Percentiles rank a stretch among this genome's conserved stretches.
These are phyloP conservation scores for Candida verbasci DNA, from an alignment of 805 yeast species.

Conservation along the genomic window DNA sequence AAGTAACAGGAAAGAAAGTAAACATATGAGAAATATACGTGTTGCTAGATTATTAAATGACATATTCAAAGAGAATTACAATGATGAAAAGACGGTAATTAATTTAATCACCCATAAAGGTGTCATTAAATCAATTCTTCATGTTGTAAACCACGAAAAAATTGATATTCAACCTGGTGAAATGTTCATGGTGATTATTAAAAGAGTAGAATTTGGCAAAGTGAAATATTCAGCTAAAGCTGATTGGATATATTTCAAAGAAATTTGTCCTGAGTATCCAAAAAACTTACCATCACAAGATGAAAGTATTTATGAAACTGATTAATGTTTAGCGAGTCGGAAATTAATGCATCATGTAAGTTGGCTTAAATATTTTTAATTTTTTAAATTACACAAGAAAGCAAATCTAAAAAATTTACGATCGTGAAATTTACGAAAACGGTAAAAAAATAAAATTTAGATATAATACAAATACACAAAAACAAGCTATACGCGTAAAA, in stretches of 20 bases:
- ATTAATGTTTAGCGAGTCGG: too few relatives aligned
- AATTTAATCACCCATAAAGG: constrained; percentile 61
- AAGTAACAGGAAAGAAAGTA: constrained; percentile 35
- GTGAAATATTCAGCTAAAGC: not conserved
- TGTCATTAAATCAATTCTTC: constrained; percentile 47
- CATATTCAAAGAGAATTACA: constrained; percentile 21
- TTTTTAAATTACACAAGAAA: too few relatives aligned
- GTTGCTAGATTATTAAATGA: constrained; percentile 38
- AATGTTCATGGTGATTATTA: constrained; percentile 50
- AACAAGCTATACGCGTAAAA: too few relatives aligned
- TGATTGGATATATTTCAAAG: constrained; percentile 1
- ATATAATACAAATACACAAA: too few relatives aligned
- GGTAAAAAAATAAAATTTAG: too few relatives aligned
- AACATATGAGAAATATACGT: constrained; percentile 44
- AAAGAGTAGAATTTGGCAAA: constrained; percentile 19
- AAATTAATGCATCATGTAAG: too few relatives aligned
- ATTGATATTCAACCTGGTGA: constrained; percentile 57
- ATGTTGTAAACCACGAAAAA: constrained; percentile 48
- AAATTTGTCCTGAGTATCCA: constrained; percentile 2
- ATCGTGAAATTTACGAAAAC: too few relatives aligned
- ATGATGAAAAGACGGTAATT: constrained; percentile 26
- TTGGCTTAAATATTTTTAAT: too few relatives aligned
- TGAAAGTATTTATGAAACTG: not conserved
- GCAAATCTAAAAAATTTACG: too few relatives aligned
- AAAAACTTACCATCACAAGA: not conserved